phyloP scores from a whole-genome alignment of 176 grass and related monocot genomes.

The Aechmea fasciata region DNA sequence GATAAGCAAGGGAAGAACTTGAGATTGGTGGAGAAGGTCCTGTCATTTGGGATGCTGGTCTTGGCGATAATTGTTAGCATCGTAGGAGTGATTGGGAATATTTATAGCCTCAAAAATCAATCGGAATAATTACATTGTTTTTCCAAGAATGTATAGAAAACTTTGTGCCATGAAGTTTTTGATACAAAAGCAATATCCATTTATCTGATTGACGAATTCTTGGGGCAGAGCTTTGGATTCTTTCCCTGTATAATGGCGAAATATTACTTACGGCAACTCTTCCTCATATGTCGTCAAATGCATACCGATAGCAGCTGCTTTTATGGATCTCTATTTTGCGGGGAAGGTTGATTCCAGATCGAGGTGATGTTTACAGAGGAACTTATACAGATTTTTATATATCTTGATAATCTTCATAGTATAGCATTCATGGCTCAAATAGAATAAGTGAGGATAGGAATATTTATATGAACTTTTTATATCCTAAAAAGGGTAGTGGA shows the following conservation, averaged over 20 bases:
- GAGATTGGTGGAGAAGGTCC: conserved; percentile 38
- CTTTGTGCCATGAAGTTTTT: not conserved
- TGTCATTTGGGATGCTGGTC: conserved; percentile 54
- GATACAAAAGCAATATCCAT: too few relatives aligned
- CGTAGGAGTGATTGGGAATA: conserved; percentile 63
- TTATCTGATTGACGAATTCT: too few relatives aligned
- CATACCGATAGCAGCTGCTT: not conserved
- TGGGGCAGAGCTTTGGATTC: not conserved
- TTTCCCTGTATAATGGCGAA: not conserved
- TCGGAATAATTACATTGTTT: conserved; percentile 33
- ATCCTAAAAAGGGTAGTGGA: not conserved
- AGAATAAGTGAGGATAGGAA: not conserved
- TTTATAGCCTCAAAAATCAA: conserved; percentile 65
- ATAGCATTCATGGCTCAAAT: not conserved
- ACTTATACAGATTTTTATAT: not conserved
- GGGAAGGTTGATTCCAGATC: not conserved
- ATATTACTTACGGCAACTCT: not conserved
- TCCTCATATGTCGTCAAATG: not conserved
- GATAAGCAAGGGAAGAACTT: conserved; percentile 57
- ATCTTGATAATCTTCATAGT: not conserved
- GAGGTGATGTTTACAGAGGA: not conserved
- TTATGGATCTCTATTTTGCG: too few relatives aligned
- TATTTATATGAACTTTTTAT: not conserved
- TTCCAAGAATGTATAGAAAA: not conserved
- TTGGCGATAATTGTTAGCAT: conserved; percentile 56